Percentiles rank a stretch among this genome's conserved stretches.
phyloP scores from a whole-genome alignment of 2,329 filamentous ascomycete species.

The Diatrype stigma region DNA sequence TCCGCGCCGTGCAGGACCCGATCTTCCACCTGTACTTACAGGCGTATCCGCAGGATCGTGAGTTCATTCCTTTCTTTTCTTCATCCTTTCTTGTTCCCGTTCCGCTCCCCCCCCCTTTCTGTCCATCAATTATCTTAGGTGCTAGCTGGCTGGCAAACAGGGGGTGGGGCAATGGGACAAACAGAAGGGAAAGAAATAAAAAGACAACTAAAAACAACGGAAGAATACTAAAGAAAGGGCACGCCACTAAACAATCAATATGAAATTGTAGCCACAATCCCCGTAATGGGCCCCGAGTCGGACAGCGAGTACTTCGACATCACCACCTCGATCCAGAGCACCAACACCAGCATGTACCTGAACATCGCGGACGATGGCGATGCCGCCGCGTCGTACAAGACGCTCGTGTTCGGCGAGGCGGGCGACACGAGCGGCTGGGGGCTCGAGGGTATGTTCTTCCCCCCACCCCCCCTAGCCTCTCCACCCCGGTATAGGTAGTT shows the following conservation, averaged over 20 bases:
- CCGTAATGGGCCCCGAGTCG: constrained; percentile 48
- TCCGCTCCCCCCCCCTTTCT: background rate
- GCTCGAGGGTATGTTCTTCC: constrained; percentile 30
- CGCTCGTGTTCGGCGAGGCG: constrained; percentile 39
- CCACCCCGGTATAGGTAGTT: too few relatives aligned
- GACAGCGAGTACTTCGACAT: constrained; percentile 47
- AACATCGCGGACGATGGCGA: constrained; percentile 42
- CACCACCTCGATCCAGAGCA: constrained; percentile 43
- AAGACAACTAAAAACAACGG: too few relatives aligned
- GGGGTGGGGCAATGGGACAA: too few relatives aligned
- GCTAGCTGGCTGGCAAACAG: background rate
- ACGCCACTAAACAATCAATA: too few relatives aligned
- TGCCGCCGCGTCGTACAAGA: constrained; percentile 47
- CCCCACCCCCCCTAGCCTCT: background rate
- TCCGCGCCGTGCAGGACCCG: constrained; percentile 44
- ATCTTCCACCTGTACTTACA: constrained; percentile 52
- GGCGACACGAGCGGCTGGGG: constrained; percentile 45
- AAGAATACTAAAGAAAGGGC: too few relatives aligned
- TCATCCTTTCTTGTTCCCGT: constrained; percentile 4
- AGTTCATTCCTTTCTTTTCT: constrained; percentile 8
- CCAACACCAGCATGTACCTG: constrained; percentile 43
- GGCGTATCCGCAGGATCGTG: constrained; percentile 37
- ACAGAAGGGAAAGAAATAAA: too few relatives aligned
- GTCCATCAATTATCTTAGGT: background rate
- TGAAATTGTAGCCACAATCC: constrained; percentile 31